Conservation (phyloP, 1,139 yeast genomes). For the Pichia sp. region DNA sequence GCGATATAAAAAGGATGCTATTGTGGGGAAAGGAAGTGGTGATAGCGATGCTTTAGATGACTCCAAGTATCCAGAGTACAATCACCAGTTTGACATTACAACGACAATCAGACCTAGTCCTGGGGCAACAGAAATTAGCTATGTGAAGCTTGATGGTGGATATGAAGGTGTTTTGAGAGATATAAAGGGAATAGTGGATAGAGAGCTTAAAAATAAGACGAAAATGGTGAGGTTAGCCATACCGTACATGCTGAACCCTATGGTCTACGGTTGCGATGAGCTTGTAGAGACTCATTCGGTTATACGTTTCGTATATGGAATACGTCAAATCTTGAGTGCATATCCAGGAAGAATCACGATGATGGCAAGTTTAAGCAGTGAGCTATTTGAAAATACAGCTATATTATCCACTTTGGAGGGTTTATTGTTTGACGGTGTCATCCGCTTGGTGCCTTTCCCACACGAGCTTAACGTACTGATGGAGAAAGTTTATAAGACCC, state of each 20-base stretch:
- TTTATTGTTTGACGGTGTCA: conserved; percentile 58
- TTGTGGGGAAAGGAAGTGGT: not conserved
- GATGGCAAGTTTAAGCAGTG: conserved; percentile 57
- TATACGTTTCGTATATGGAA: conserved; percentile 57
- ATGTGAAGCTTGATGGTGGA: conserved; percentile 39
- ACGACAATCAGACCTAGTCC: conserved; percentile 66
- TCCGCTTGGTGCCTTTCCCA: conserved; percentile 79
- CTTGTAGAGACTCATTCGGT: conserved; percentile 40
- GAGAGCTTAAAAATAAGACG: conserved; percentile 28
- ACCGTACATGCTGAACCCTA: conserved; percentile 79
- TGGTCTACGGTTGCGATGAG: conserved; percentile 53
- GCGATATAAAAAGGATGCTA: conserved; percentile 55
- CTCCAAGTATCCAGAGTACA: conserved; percentile 49
- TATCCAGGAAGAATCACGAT: conserved; percentile 46
- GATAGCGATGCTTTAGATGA: conserved; percentile 23
- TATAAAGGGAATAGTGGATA: conserved; percentile 40
- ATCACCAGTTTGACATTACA: conserved; percentile 73
- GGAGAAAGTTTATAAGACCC: conserved; percentile 63
- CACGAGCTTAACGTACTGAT: conserved; percentile 64
- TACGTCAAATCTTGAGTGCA: conserved; percentile 52
- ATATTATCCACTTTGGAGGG: conserved; percentile 52
- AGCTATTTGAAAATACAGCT: conserved; percentile 54
- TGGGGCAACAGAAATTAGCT: conserved; percentile 54
- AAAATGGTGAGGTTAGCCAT: conserved; percentile 62
- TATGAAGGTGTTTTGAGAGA: conserved; percentile 35